Conservation (phyloP, 768 basidiomycete genomes). For the Lactarius tabidus region DNA sequence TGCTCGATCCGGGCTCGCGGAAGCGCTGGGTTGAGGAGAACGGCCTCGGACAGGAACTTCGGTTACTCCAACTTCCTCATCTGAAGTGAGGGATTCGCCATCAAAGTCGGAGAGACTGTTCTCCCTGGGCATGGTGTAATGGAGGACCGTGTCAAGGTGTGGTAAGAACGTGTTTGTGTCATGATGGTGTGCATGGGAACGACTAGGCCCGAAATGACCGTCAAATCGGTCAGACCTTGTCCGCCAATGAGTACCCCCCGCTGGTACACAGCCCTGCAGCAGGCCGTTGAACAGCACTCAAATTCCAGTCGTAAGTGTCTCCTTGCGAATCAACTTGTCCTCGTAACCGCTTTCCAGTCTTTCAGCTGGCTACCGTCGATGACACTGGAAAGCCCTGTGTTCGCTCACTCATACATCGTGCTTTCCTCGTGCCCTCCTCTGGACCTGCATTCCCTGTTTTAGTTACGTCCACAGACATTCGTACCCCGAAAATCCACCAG, state of each 20-base stretch:
- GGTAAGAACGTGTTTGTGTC: neutral
- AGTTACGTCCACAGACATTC: constrained; percentile 65
- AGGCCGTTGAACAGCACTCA: constrained; percentile 29
- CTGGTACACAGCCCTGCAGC: constrained; percentile 31
- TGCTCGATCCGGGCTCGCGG: neutral
- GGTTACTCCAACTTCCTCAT: constrained; percentile 4
- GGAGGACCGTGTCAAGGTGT: neutral
- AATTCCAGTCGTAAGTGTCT: constrained; percentile 27
- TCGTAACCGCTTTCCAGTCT: constrained; percentile 37
- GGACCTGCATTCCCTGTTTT: constrained; percentile 54
- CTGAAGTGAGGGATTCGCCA: constrained; percentile 10
- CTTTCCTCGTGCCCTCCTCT: constrained; percentile 44
- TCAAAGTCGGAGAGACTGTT: constrained; percentile 12
- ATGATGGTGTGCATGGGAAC: neutral
- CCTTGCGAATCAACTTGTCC: neutral
- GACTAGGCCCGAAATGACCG: neutral
- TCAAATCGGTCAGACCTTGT: neutral
- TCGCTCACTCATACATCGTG: constrained; percentile 62
- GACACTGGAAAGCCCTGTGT: constrained; percentile 48
- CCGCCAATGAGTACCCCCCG: constrained; percentile 23
- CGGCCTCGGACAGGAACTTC: neutral
- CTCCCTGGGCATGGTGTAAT: constrained; percentile 15
- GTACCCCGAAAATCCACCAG: constrained; percentile 63
- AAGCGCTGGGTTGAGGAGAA: neutral
- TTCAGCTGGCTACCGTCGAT: constrained; percentile 59